Percentiles rank a stretch among this genome's conserved stretches.
phyloP scores from a whole-genome alignment of 2,329 filamentous ascomycete species.

The Cercospora beticola region DNA sequence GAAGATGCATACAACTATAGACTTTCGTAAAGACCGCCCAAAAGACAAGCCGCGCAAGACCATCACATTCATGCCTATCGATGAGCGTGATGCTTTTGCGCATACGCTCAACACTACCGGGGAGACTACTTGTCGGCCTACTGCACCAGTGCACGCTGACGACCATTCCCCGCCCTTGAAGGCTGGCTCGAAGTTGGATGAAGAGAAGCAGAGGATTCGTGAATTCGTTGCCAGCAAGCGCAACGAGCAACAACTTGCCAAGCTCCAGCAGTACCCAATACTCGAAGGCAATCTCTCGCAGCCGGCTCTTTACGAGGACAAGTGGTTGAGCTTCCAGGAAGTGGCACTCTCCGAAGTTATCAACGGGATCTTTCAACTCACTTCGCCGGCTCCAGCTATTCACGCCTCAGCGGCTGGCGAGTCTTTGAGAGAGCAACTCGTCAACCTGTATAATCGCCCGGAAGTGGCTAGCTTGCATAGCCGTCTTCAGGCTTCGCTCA shows the following conservation, averaged over 20 bases:
- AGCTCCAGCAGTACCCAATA: constrained; percentile 48
- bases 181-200: neutral
- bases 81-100: neutral
- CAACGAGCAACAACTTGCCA: constrained; percentile 18
- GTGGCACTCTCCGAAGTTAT: constrained; percentile 60
- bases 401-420: constrained; percentile 16
- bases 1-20: neutral
- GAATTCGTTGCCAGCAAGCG: constrained; percentile 22
- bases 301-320: constrained; percentile 62
- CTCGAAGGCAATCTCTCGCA: constrained; percentile 55
- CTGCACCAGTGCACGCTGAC: neutral
- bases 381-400: constrained; percentile 27
- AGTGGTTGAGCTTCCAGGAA: constrained; percentile 63
- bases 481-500: constrained; percentile 58
- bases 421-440: constrained; percentile 48
- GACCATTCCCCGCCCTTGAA: neutral
- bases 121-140: neutral
- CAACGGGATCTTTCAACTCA: constrained; percentile 55
- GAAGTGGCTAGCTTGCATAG: constrained; percentile 55
- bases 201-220: constrained; percentile 17
- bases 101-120: neutral
- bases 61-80: neutral
- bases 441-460: constrained; percentile 56
- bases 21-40: neutral
- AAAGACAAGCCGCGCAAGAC: constrained; percentile 1